A percentile compares a stretch with the other conserved stretches of the same genome.
Conservation (phyloP, 768 basidiomycete species). For the Pisolithus orientalis region DNA sequence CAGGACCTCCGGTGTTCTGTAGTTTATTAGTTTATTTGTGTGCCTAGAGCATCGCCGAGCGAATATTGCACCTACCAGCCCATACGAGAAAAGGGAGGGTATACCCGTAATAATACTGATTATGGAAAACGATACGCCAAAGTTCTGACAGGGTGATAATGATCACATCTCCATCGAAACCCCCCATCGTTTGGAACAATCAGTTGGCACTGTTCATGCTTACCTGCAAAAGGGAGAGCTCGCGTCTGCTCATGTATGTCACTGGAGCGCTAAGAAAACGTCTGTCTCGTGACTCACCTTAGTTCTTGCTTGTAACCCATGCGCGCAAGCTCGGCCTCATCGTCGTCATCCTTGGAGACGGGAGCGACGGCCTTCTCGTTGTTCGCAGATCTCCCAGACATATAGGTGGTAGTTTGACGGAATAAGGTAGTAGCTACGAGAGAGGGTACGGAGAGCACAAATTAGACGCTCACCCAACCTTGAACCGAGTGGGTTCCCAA, state of each 20-base stretch:
- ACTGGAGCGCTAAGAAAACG: not conserved
- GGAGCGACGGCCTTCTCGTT: not conserved
- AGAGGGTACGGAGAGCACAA: too few relatives aligned
- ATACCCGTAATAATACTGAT: slow-evolving; percentile 72
- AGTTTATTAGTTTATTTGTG: not conserved
- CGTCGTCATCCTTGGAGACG: slow-evolving; percentile 24
- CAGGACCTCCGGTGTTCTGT: slow-evolving; percentile 70
- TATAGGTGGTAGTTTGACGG: not conserved
- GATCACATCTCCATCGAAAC: too few relatives aligned
- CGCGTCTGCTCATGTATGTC: slow-evolving; percentile 37
- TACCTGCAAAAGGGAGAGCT: slow-evolving; percentile 57
- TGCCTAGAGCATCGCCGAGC: not conserved
- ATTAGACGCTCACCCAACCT: too few relatives aligned
- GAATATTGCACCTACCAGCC: slow-evolving; percentile 42
- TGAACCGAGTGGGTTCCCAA: too few relatives aligned
- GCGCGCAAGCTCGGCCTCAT: slow-evolving; percentile 58
- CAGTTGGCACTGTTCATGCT: slow-evolving; percentile 7
- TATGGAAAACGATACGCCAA: slow-evolving; percentile 70
- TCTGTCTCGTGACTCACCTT: slow-evolving; percentile 33
- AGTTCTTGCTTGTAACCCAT: slow-evolving; percentile 74
- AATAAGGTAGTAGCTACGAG: too few relatives aligned
- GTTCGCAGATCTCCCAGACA: not conserved
- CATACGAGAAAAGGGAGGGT: slow-evolving; percentile 63
- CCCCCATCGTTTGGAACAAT: slow-evolving; percentile 13
- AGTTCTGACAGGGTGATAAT: slow-evolving; percentile 36